Evolutionary conservation across 169 alveolate genomes (phyloP).

Genomic region (Babesia bovis): DNA sequence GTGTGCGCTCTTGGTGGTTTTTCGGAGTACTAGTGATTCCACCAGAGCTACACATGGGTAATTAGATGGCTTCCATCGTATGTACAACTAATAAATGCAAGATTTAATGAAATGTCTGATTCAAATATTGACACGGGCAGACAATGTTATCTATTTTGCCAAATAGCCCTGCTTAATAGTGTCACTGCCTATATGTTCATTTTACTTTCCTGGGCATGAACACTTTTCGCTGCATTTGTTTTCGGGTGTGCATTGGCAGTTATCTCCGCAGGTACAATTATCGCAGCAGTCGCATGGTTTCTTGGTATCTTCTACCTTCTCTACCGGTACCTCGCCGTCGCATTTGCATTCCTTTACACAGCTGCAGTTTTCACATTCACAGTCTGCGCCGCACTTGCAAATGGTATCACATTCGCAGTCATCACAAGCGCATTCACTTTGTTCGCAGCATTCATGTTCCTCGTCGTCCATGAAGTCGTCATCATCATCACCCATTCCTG

Average conservation of each 20-base stretch:
- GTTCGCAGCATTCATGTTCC: slow-evolving; percentile 14
- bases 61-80: too few species aligned
- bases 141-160: too few species aligned
- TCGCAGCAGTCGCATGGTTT: slow-evolving; percentile 24
- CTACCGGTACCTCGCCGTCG: slow-evolving; percentile 12
- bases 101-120: too few species aligned
- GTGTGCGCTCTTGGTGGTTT: too few species aligned
- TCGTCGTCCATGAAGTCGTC: slow-evolving; percentile 7
- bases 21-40: too few species aligned
- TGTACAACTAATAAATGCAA: too few species aligned
- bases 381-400: slow-evolving; percentile 42
- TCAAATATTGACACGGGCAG: too few species aligned
- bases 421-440: slow-evolving; percentile 10
- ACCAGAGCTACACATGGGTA: too few species aligned
- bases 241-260: slow-evolving; percentile 50
- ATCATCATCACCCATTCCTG: slow-evolving; percentile 46
- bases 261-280: slow-evolving; percentile 37
- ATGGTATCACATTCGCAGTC: slow-evolving; percentile 23
- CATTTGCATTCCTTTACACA: slow-evolving; percentile 9
- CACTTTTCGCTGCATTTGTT: slow-evolving; percentile 44
- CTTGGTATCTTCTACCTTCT: not conserved
- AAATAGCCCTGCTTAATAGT: too few species aligned
- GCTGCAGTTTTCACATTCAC: slow-evolving; percentile 26
- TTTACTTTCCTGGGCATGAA: too few species aligned
- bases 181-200: too few species aligned